Evolutionary conservation across 2,329 filamentous ascomycete genomes (phyloP).

Genomic region (Neonectria sp.): DNA sequence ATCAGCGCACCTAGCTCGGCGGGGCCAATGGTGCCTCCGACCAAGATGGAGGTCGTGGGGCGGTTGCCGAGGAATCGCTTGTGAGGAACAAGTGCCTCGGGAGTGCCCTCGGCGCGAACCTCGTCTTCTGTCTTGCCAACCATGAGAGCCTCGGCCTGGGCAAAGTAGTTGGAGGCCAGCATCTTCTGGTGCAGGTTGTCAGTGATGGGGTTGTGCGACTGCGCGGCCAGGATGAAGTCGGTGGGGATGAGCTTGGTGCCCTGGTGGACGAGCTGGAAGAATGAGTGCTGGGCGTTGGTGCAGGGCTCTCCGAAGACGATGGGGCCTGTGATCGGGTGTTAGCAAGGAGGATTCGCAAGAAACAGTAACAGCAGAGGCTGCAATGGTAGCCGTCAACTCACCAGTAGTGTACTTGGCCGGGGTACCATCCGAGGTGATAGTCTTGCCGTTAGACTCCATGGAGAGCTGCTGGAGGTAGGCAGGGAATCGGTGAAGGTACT

Average conservation of each 20-base stretch:
- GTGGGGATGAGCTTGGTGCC: conserved; percentile 98
- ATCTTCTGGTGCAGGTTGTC: conserved; percentile 97
- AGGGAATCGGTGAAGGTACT: conserved; percentile 99
- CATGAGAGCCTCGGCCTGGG: conserved; percentile 91
- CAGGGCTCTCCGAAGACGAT: conserved; percentile 98
- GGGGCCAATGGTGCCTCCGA: conserved; percentile 92
- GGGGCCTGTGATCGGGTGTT: conserved; percentile 66
- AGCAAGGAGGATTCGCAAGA: conserved; percentile 26
- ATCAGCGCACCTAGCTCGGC: conserved; percentile 95
- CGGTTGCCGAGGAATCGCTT: conserved; percentile 99
- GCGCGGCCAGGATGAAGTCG: conserved; percentile 96
- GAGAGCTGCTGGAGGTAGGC: conserved; percentile 99
- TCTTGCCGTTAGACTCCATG: conserved; percentile 99
- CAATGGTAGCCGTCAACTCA: conserved; percentile 42
- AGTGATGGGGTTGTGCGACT: conserved; percentile 96
- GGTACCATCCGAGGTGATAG: conserved; percentile 88
- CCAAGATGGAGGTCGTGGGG: conserved; percentile 93
- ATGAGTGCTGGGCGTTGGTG: conserved; percentile 99
- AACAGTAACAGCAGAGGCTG: background rate
- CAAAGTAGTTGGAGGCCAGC: conserved; percentile 93
- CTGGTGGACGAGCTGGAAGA: conserved; percentile 99
- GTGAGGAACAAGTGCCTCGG: conserved; percentile 88
- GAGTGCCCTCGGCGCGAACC: conserved; percentile 81
- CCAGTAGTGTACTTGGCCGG: conserved; percentile 97
- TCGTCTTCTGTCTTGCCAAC: conserved; percentile 88